Percentiles rank a stretch among this genome's conserved stretches.
These are phyloP conservation scores for Salisapilia sapeloensis DNA, from an alignment of 352 stramenopile genomes.

Conservation along the genomic window DNA sequence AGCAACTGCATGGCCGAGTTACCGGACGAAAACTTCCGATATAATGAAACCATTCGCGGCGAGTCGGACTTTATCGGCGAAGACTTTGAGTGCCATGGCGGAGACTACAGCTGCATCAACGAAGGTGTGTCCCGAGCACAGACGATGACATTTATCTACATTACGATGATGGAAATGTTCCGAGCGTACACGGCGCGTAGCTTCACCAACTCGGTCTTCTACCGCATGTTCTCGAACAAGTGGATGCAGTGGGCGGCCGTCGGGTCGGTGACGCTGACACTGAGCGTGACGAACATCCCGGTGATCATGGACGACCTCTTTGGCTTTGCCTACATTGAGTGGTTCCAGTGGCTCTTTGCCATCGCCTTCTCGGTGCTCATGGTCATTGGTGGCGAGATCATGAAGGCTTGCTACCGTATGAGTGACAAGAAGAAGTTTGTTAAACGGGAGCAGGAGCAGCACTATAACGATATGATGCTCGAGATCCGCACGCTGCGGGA, in stretches of 20 bases:
- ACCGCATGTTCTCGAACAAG: conserved; percentile 60
- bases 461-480: conserved; percentile 20
- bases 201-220: conserved; percentile 58
- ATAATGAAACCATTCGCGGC: conserved; percentile 13
- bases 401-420: conserved; percentile 45
- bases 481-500: conserved; percentile 40
- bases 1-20: conserved; percentile 21
- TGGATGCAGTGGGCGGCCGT: conserved; percentile 59
- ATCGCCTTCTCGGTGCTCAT: conserved; percentile 51
- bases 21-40: conserved; percentile 16
- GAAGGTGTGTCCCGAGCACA: conserved; percentile 43
- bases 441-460: conserved; percentile 17
- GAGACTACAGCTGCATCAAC: conserved; percentile 36
- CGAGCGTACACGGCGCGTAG: conserved; percentile 58
- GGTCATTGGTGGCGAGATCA: conserved; percentile 42
- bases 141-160: conserved; percentile 66
- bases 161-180: conserved; percentile 61
- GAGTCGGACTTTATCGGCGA: conserved; percentile 18
- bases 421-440: conserved; percentile 26
- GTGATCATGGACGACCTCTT: conserved; percentile 49
- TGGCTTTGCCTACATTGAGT: conserved; percentile 47
- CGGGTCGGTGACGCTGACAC: conserved; percentile 32
- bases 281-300: conserved; percentile 52
- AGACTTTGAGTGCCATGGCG: conserved; percentile 22
- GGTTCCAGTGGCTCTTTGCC: conserved; percentile 59